Conservation (phyloP, 371 early-diverging fungal genomes). For the Fennellomyces sp. region DNA sequence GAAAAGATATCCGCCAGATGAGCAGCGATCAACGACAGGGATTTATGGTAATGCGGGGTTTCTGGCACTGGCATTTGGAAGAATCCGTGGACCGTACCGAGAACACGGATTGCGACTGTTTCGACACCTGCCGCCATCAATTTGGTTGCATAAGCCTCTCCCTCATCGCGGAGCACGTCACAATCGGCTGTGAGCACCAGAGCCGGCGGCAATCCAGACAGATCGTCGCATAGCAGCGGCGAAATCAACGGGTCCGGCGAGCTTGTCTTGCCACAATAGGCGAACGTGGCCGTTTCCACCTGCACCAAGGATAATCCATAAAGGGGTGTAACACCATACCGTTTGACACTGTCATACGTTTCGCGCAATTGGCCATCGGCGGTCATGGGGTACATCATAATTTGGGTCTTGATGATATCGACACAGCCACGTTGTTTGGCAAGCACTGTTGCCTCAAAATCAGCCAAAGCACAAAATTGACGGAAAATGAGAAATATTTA, state of each 20-base stretch:
- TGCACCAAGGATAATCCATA: conserved; percentile 8
- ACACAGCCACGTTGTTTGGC: conserved; percentile 25
- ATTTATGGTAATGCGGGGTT: background rate
- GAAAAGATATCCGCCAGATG: background rate
- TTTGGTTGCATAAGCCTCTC: conserved; percentile 27
- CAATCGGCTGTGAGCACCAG: conserved; percentile 32
- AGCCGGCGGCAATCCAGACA: conserved; percentile 34
- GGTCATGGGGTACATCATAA: conserved; percentile 34
- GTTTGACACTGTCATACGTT: conserved; percentile 26
- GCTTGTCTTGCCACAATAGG: conserved; percentile 2
- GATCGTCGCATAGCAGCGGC: conserved; percentile 23
- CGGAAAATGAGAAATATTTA: conserved; percentile 9
- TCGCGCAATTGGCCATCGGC: background rate
- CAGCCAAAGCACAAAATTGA: background rate
- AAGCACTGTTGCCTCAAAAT: conserved; percentile 14
- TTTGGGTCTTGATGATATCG: conserved; percentile 22
- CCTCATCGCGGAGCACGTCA: conserved; percentile 38
- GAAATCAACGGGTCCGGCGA: background rate
- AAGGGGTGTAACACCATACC: conserved; percentile 10
- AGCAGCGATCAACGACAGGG: background rate
- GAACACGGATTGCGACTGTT: conserved; percentile 17
- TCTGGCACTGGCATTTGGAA: conserved; percentile 2
- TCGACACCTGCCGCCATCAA: conserved; percentile 28
- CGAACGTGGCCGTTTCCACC: conserved; percentile 22
- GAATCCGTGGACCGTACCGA: conserved; percentile 11